phyloP scores from a whole-genome alignment of 2,329 filamentous ascomycete species.

The Diaporthe citrichinensis region DNA sequence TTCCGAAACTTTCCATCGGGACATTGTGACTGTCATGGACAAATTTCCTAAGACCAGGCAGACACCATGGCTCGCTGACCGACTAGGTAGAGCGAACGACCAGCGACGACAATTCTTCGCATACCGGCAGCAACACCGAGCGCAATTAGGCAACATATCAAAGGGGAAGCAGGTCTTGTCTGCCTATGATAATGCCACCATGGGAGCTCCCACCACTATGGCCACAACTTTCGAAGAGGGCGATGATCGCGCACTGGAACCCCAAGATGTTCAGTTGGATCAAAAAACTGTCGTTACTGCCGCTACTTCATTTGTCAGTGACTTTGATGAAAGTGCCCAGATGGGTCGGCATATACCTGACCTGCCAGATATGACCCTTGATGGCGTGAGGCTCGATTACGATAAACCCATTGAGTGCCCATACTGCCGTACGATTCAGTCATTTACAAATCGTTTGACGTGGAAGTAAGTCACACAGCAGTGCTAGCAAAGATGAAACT shows the following conservation, averaged over 20 bases:
- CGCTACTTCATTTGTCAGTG: not conserved
- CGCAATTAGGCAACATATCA: not conserved
- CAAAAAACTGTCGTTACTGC: not conserved
- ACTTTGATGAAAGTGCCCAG: not conserved
- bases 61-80: not conserved
- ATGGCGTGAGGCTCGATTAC: not conserved
- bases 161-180: not conserved
- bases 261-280: not conserved
- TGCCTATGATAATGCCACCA: not conserved
- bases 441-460: not conserved
- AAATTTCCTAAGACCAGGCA: not conserved
- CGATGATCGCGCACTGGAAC: not conserved
- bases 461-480: not conserved
- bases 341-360: conserved; percentile 4
- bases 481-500: not conserved
- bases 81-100: not conserved
- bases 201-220: not conserved
- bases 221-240: not conserved
- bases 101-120: not conserved
- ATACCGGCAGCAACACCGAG: not conserved
- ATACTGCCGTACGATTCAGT: not conserved
- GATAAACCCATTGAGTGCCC: not conserved
- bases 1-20: no score
- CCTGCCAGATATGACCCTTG: not conserved
- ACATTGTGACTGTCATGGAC: not conserved